These are phyloP conservation scores for Davidsoniella australis DNA, from an alignment of 2,329 filamentous ascomycete genomes.

Conservation along the genomic window DNA sequence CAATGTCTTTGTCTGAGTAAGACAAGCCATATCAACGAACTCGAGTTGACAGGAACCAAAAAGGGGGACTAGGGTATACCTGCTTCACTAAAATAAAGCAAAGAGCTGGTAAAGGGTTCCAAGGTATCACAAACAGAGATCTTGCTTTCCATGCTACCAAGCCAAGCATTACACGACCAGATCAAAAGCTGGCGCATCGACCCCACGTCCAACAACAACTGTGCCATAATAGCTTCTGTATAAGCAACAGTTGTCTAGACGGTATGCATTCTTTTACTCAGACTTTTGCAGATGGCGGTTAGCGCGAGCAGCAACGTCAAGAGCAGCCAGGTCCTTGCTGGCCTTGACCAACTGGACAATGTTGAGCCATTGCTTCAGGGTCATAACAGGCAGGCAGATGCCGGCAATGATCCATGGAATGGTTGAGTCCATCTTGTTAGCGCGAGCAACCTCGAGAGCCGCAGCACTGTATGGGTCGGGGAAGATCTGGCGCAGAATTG, in stretches of 20 bases:
- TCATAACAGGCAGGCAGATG: slow-evolving; percentile 74
- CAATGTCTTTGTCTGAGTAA: no score
- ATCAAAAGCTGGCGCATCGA: no score
- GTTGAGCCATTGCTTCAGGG: slow-evolving; percentile 84
- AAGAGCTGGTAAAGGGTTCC: no score
- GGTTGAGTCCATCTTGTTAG: slow-evolving; percentile 76
- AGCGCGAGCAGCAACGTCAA: slow-evolving; percentile 52
- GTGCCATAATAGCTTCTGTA: no score
- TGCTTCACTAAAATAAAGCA: no score
- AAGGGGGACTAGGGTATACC: no score
- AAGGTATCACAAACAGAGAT: no score
- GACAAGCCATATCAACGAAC: no score
- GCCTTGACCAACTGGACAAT: slow-evolving; percentile 88
- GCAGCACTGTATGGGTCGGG: slow-evolving; percentile 81
- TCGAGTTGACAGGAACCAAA: no score
- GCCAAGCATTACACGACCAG: no score
- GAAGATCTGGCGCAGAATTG: slow-evolving; percentile 58
- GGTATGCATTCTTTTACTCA: not conserved
- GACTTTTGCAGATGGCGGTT: slow-evolving; percentile 21
- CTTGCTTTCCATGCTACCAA: no score
- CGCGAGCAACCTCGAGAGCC: slow-evolving; percentile 78
- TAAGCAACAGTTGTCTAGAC: not conserved
- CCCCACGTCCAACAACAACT: no score
- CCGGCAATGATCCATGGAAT: slow-evolving; percentile 55
- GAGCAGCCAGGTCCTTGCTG: slow-evolving; percentile 79